phyloP scores from a whole-genome alignment of 345 rosid species.

The Sonneratia alba region DNA sequence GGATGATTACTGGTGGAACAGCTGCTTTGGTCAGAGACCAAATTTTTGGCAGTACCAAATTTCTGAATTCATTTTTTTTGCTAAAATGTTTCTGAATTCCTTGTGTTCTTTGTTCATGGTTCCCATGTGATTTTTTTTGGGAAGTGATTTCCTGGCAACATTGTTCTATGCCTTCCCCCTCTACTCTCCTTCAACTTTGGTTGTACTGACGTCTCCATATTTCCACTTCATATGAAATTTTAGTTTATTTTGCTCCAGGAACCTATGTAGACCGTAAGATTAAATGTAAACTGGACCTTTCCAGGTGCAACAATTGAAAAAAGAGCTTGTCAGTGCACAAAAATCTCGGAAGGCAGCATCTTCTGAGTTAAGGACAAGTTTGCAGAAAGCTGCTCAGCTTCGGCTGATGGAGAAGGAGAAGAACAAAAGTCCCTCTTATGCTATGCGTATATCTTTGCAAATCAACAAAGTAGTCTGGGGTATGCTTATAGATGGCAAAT shows the following conservation, averaged over 20 bases:
- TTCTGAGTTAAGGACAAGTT: constrained; percentile 54
- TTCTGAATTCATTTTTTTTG: too few species aligned
- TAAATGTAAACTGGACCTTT: not conserved
- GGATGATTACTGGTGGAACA: constrained; percentile 44
- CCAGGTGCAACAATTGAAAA: constrained; percentile 79
- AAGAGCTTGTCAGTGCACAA: constrained; percentile 65
- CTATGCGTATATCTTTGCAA: constrained; percentile 92
- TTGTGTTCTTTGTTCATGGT: not conserved
- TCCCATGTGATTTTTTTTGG: not conserved
- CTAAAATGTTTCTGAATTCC: not conserved
- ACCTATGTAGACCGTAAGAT: not conserved
- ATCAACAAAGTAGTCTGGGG: constrained; percentile 89
- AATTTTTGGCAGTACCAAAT: not conserved
- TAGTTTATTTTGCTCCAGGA: not conserved
- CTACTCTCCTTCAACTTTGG: too few species aligned
- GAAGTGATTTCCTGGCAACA: not conserved
- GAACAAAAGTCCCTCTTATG: constrained; percentile 95
- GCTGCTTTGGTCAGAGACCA: constrained; percentile 37
- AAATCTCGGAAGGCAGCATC: constrained; percentile 76
- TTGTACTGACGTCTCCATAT: not conserved
- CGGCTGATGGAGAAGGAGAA: constrained; percentile 93
- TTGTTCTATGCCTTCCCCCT: too few species aligned
- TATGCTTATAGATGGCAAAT: constrained; percentile 94
- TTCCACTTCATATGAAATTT: not conserved
- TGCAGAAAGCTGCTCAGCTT: constrained; percentile 91